Base-by-base conservation (phyloP, 345 rosid genomes). In the Linum lewisii region DNA sequence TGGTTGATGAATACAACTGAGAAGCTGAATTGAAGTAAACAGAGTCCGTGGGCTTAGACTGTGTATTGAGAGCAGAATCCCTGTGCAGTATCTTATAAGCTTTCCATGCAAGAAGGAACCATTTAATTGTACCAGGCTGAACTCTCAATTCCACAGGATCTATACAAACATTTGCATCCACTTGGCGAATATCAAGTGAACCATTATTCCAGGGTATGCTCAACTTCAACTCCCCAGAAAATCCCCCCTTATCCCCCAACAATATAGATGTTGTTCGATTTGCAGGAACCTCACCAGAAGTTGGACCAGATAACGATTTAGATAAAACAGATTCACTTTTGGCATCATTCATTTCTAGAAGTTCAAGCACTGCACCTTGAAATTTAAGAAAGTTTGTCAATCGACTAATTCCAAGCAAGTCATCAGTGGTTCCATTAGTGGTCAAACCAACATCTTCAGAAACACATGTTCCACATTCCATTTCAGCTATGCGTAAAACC, bases 121-220 rank as follows among this genome's bases (percentile, higher is more conserved):
- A 93, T 66, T 73, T 78, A 62, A 93, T 73, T 47, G 84, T 74
- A 72, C 75, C 74, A 1, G 95, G 97, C 53, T 82, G 83, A 71
- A 87, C 61, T 73, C 78, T 80, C 59, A 93, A 66, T 71, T 84
- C 94, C 70, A 93, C 21, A 58, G 97, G 97, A 77, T 87, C 88
- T 63, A 86, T 25, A 55, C 60, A 72, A 70, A 89, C 76, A 78
- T 86, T 84, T 34, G 88, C 91, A 78, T 88, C 88, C 74, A 93
- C 85, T 72, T 79, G 84, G 73, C 82, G 81, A 57, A 93, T 83
- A 69, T 93, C 99, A 71, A 89, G 74, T 29, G 91, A 82, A 77
- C 97, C 99, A 76, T 93, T 77, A 74, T 73, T 83, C 93, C 97
- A 93, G 53, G 99, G 99, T 69, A 93, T 89, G 74, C 87, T 89